Percentiles rank a stretch among this genome's conserved stretches.
phyloP scores from a whole-genome alignment of 208 protist species.

The Trypanosoma conorhini region DNA sequence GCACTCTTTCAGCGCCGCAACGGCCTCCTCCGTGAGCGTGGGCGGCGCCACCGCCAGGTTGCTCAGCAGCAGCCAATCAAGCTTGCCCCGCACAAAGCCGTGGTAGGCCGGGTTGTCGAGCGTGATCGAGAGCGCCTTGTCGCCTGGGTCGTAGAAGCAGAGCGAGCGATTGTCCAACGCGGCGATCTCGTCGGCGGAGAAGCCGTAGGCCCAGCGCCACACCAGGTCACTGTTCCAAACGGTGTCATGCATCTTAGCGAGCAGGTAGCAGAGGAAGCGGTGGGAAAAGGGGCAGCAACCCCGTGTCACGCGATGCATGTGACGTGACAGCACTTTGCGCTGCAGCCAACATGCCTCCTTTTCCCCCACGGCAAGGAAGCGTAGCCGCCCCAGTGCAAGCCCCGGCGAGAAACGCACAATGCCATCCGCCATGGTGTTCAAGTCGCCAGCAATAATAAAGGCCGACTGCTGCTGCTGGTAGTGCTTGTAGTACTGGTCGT shows the following conservation, averaged over 20 bases:
- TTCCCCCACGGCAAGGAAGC: constrained; percentile 60
- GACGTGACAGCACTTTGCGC: constrained; percentile 62
- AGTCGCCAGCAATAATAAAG: constrained; percentile 77
- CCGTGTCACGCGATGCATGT: constrained; percentile 37
- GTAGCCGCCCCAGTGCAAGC: constrained; percentile 58
- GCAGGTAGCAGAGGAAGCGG: constrained; percentile 46
- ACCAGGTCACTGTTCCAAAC: constrained; percentile 58
- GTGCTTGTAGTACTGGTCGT: neutral
- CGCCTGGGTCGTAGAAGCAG: constrained; percentile 71
- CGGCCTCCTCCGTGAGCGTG: constrained; percentile 22
- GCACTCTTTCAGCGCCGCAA: constrained; percentile 29
- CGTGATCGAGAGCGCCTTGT: constrained; percentile 73
- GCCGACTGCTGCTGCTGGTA: constrained; percentile 20
- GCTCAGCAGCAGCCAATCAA: constrained; percentile 81
- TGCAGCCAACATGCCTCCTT: constrained; percentile 79
- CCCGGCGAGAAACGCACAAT: constrained; percentile 52
- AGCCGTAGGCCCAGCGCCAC: constrained; percentile 62
- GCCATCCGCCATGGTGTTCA: constrained; percentile 82
- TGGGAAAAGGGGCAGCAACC: constrained; percentile 65
- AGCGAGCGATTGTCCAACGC: constrained; percentile 45
- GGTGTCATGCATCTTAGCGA: constrained; percentile 32
- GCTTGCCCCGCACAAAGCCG: constrained; percentile 67
- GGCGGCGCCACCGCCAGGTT: constrained; percentile 35
- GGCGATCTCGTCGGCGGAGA: constrained; percentile 35
- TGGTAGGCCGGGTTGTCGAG: constrained; percentile 56